Percentiles rank a stretch among this genome's conserved stretches.
Evolutionary conservation across 441 rosid species (phyloP).

Genomic region (Kokia cookei): DNA sequence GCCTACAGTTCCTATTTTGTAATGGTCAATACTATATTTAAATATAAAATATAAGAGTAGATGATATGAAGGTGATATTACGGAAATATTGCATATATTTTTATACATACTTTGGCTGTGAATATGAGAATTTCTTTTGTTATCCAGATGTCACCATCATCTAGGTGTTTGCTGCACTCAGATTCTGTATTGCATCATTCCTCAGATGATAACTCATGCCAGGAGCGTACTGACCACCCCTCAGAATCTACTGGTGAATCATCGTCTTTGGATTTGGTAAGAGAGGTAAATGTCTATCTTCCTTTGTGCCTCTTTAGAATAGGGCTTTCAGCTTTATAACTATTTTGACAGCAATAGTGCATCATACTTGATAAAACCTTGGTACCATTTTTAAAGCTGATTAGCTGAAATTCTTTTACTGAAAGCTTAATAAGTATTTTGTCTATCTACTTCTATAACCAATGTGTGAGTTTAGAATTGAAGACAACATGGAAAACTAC

Average conservation of each 20-base stretch:
- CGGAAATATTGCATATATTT: neutral
- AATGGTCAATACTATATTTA: neutral
- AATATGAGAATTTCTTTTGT: neutral
- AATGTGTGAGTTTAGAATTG: neutral
- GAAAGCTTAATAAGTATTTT: neutral
- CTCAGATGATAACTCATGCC: slow-evolving; percentile 21
- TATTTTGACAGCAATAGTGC: neutral
- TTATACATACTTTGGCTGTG: neutral
- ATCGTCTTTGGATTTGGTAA: slow-evolving; percentile 27
- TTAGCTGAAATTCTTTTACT: neutral
- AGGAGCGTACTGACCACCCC: slow-evolving; percentile 23
- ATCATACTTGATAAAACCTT: neutral
- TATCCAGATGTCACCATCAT: slow-evolving; percentile 22
- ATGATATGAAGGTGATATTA: neutral
- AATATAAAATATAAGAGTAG: neutral
- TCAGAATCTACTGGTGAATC: slow-evolving; percentile 35
- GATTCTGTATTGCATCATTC: slow-evolving; percentile 22
- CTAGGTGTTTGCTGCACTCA: slow-evolving; percentile 14
- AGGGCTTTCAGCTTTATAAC: slow-evolving; percentile 3
- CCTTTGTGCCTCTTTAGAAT: neutral
- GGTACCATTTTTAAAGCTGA: neutral
- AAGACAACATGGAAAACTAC: neutral
- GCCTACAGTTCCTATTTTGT: neutral
- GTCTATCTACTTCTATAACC: neutral
- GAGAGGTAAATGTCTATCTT: slow-evolving; percentile 35